phyloP scores from a whole-genome alignment of 2,329 filamentous ascomycete genomes.

The Metarhizium robertsii region DNA sequence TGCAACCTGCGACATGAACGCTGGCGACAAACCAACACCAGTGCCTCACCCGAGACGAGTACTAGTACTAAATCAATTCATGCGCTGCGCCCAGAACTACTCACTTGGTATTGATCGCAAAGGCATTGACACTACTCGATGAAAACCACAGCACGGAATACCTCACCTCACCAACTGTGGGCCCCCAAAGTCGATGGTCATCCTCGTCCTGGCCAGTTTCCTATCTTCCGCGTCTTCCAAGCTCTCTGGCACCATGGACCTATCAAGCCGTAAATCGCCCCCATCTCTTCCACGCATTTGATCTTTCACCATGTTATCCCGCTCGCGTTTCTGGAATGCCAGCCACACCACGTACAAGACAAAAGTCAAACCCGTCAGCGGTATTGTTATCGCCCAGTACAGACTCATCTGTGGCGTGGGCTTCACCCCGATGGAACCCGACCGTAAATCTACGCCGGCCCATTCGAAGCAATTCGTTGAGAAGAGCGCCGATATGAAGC shows the following conservation, averaged over 20 bases:
- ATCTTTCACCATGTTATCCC: constrained; percentile 7
- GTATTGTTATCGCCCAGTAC: constrained; percentile 32
- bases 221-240: not conserved
- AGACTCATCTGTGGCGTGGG: constrained; percentile 26
- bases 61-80: too few species aligned
- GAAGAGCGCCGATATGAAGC: constrained; percentile 32
- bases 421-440: constrained; percentile 17
- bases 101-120: too few species aligned
- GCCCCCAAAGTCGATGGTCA: not conserved
- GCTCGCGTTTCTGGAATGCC: constrained; percentile 18
- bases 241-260: not conserved
- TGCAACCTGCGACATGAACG: too few species aligned
- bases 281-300: not conserved
- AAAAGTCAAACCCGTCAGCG: constrained; percentile 26
- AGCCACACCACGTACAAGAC: constrained; percentile 25
- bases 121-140: too few species aligned
- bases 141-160: too few species aligned
- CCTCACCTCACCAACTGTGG: not conserved
- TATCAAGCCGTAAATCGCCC: not conserved
- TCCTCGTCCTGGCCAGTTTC: constrained; percentile 1
- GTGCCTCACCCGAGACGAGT: too few species aligned
- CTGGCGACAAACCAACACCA: too few species aligned
- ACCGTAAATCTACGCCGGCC: constrained; percentile 13
- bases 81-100: too few species aligned
- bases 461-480: constrained; percentile 26